Conservation (phyloP, 192 early-diverging fungal species). For the Coemansia javaensis region DNA sequence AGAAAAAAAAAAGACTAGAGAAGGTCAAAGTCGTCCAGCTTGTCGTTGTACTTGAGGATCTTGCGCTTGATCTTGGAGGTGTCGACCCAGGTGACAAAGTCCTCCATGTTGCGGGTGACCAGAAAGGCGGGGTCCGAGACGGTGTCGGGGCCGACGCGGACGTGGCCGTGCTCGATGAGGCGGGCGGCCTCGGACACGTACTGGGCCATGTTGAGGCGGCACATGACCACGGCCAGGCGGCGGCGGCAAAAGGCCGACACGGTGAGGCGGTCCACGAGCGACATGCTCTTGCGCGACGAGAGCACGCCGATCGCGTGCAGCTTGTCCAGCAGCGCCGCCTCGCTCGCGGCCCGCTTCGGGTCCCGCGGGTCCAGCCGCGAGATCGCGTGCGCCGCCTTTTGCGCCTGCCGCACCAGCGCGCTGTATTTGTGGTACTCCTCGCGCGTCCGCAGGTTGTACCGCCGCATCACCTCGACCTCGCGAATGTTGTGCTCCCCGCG, state of each 20-base stretch:
- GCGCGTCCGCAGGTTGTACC: constrained; percentile 82
- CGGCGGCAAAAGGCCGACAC: constrained; percentile 85
- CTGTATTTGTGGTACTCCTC: constrained; percentile 82
- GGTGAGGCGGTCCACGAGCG: constrained; percentile 71
- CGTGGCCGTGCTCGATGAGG: constrained; percentile 92
- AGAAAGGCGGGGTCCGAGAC: constrained; percentile 86
- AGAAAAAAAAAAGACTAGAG: constrained; percentile 56
- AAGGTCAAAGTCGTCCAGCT: constrained; percentile 87
- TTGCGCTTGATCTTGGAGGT: constrained; percentile 96
- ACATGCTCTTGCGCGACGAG: constrained; percentile 70
- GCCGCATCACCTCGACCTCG: constrained; percentile 81
- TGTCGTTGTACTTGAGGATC: constrained; percentile 92
- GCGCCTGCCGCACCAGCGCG: constrained; percentile 72
- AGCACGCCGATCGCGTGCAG: constrained; percentile 83
- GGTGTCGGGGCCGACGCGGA: constrained; percentile 87
- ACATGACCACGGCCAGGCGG: constrained; percentile 87
- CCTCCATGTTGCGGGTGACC: constrained; percentile 85
- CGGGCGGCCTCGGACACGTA: constrained; percentile 85
- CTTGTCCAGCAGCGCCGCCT: constrained; percentile 77
- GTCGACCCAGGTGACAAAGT: constrained; percentile 97
- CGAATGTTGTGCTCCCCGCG: constrained; percentile 77
- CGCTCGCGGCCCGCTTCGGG: constrained; percentile 67
- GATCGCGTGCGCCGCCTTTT: constrained; percentile 76
- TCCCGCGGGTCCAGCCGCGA: constrained; percentile 82
- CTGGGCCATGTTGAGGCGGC: constrained; percentile 91